These are phyloP conservation scores for Epichloe glyceriae DNA, from an alignment of 2,329 filamentous ascomycete species.

Conservation along the genomic window DNA sequence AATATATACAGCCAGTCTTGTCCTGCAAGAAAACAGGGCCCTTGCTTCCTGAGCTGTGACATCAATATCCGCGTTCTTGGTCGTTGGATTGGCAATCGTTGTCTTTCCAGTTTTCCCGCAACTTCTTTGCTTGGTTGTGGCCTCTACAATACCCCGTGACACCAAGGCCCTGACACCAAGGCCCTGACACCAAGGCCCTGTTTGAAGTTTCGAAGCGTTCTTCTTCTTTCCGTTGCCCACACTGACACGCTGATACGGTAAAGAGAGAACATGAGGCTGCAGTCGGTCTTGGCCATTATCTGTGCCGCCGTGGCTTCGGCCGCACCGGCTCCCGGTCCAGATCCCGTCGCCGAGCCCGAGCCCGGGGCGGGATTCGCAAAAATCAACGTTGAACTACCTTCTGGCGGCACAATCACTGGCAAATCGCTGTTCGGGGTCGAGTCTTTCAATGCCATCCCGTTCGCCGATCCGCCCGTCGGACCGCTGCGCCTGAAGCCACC, in stretches of 20 bases:
- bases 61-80: too few species aligned
- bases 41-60: too few species aligned
- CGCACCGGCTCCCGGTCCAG: slow-evolving; percentile 9
- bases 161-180: too few species aligned
- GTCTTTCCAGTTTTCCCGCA: too few species aligned
- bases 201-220: too few species aligned
- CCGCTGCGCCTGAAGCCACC: slow-evolving; percentile 57
- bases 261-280: background rate
- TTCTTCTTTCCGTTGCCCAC: too few species aligned
- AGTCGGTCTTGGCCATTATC: background rate
- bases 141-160: too few species aligned
- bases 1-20: too few species aligned
- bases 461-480: slow-evolving; percentile 55
- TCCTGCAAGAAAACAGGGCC: too few species aligned
- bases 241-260: background rate
- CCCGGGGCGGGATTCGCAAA: slow-evolving; percentile 27
- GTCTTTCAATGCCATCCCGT: slow-evolving; percentile 63
- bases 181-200: too few species aligned
- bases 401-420: slow-evolving; percentile 47
- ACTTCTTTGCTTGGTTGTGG: too few species aligned
- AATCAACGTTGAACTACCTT: slow-evolving; percentile 40
- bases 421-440: slow-evolving; percentile 38
- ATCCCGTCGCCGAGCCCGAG: slow-evolving; percentile 9
- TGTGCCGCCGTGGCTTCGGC: slow-evolving; percentile 10
- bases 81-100: too few species aligned